A percentile compares a stretch with the other conserved stretches of the same genome.
phyloP scores from a whole-genome alignment of 805 yeast genomes.

The Spathaspora sp. region DNA sequence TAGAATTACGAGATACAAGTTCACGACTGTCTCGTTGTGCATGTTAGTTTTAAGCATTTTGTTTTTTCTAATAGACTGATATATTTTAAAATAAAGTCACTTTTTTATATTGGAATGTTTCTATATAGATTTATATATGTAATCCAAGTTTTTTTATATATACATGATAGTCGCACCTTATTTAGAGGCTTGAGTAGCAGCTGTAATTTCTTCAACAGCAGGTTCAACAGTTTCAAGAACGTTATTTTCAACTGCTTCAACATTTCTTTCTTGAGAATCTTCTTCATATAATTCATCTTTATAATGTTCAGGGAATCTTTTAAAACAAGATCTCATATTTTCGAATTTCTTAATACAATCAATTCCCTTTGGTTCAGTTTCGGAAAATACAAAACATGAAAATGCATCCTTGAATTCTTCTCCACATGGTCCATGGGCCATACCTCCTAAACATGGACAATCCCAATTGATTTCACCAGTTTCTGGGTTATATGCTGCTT shows the following conservation, averaged over 20 bases:
- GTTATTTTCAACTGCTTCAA: slow-evolving; percentile 12
- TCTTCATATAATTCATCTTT: slow-evolving; percentile 88
- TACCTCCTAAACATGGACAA: slow-evolving; percentile 98
- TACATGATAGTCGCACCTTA: neutral
- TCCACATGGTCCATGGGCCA: slow-evolving; percentile 99
- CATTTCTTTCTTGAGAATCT: slow-evolving; percentile 47
- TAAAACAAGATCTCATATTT: slow-evolving; percentile 91
- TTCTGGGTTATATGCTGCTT: slow-evolving; percentile 87
- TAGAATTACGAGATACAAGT: slow-evolving; percentile 19
- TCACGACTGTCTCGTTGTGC: slow-evolving; percentile 14
- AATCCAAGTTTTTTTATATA: neutral
- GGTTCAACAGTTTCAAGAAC: slow-evolving; percentile 10
- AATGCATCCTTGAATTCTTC: slow-evolving; percentile 63
- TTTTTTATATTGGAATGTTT: neutral
- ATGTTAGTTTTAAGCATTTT: slow-evolving; percentile 10
- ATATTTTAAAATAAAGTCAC: no score
- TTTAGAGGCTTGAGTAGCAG: neutral
- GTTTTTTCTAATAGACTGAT: neutral
- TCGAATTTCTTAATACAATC: slow-evolving; percentile 91
- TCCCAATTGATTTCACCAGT: slow-evolving; percentile 99
- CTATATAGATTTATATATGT: neutral
- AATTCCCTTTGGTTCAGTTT: slow-evolving; percentile 92
- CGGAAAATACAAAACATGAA: slow-evolving; percentile 90
- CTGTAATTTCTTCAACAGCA: slow-evolving; percentile 11
- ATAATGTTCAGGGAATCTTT: slow-evolving; percentile 87